phyloP scores from a whole-genome alignment of 352 stramenopile genomes.

The Phytophthora europaea region DNA sequence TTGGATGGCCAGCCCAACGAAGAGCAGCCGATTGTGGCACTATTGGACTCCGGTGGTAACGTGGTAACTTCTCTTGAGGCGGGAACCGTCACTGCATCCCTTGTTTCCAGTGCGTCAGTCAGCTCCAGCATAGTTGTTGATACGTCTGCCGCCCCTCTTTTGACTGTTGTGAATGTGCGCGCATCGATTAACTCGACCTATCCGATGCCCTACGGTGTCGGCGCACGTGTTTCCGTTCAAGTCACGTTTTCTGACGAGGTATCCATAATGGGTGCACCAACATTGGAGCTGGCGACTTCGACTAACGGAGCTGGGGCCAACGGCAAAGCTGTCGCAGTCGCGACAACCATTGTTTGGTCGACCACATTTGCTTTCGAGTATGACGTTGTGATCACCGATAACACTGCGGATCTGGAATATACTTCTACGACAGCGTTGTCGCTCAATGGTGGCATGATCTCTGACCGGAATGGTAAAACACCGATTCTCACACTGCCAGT shows the following conservation, averaged over 20 bases:
- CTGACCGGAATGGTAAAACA: conserved; percentile 73
- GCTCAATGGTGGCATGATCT: conserved; percentile 65
- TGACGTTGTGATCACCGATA: conserved; percentile 64
- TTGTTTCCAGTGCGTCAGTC: conserved; percentile 74
- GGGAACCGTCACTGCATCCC: conserved; percentile 58
- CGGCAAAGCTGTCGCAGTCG: conserved; percentile 62
- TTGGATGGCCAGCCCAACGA: conserved; percentile 84
- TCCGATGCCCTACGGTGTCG: conserved; percentile 71
- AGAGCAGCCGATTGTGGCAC: conserved; percentile 67
- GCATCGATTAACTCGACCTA: conserved; percentile 54
- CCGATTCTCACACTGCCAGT: conserved; percentile 66
- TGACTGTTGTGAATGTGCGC: conserved; percentile 57
- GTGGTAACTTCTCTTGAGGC: conserved; percentile 58
- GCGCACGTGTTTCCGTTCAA: conserved; percentile 64
- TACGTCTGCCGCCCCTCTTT: conserved; percentile 52
- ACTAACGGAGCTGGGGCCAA: conserved; percentile 39
- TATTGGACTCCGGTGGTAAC: conserved; percentile 78
- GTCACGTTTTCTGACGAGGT: conserved; percentile 88
- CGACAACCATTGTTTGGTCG: conserved; percentile 66
- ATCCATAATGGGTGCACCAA: conserved; percentile 59
- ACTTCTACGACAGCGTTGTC: conserved; percentile 60
- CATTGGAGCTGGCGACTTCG: conserved; percentile 60
- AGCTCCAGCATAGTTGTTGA: conserved; percentile 73
- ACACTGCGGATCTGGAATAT: conserved; percentile 69
- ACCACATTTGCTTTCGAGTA: conserved; percentile 77